Evolutionary conservation across 2,329 filamentous ascomycete genomes (phyloP).

Genomic region (Epichloe aotearoae): DNA sequence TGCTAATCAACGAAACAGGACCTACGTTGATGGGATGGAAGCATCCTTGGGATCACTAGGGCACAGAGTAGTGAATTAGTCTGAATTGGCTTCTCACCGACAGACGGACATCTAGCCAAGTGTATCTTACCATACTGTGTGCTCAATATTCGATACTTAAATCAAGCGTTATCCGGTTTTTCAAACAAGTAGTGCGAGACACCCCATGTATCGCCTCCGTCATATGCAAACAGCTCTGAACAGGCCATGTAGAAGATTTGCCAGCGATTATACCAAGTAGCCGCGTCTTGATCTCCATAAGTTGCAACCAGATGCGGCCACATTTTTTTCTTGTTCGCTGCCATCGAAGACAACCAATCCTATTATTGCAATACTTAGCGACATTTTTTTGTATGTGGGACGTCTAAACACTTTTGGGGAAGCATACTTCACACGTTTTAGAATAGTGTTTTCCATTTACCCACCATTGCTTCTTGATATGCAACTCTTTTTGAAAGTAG

Average conservation of each 20-base stretch:
- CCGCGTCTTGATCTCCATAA: constrained; percentile 46
- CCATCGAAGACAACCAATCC: constrained; percentile 52
- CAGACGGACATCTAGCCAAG: neutral
- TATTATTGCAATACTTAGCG: constrained; percentile 10
- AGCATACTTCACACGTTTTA: constrained; percentile 50
- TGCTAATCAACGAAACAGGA: constrained; percentile 23
- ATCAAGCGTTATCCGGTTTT: constrained; percentile 27
- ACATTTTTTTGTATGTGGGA: neutral
- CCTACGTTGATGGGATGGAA: constrained; percentile 81
- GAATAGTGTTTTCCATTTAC: constrained; percentile 56
- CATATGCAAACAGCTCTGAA: constrained; percentile 53
- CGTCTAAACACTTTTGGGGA: neutral
- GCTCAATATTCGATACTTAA: neutral
- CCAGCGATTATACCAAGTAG: constrained; percentile 57
- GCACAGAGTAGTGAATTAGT: neutral
- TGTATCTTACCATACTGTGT: neutral
- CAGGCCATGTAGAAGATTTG: constrained; percentile 62
- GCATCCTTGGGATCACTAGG: constrained; percentile 91
- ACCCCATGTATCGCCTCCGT: constrained; percentile 54
- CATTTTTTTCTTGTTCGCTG: constrained; percentile 41
- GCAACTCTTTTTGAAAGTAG: constrained; percentile 52
- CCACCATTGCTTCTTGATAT: constrained; percentile 54
- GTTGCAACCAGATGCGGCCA: constrained; percentile 53
- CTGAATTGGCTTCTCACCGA: neutral
- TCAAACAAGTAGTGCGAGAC: constrained; percentile 55